Base-by-base conservation (phyloP, 148 eudicot genomes). In the Silene conica region DNA sequence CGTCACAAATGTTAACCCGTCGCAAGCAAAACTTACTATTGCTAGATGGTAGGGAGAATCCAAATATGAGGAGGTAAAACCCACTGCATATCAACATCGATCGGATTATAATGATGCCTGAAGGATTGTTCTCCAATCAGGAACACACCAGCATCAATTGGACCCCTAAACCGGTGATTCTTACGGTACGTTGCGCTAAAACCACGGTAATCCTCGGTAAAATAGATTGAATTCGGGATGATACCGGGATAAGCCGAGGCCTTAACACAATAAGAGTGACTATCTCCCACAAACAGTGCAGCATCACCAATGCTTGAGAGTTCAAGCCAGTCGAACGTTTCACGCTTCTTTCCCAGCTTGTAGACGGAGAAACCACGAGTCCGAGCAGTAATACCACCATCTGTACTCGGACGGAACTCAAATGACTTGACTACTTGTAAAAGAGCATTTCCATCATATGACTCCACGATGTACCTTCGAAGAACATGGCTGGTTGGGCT, bases 261-360 rank as follows among this genome's bases (percentile, higher is more conserved):
- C 18, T 23, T 76, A 0, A 76, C 73, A 59, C 9, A 68, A 4
- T 45, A 60, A 11, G 79, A 69, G 69, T 50, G 0, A 15, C 55
- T 70, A 13, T 76, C 79, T 18, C 79, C 79, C 18, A 76, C 18
- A 26, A 69, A 76, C 73, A 76, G 19, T 1, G 79, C 79, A 6
- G 50, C 68, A 8, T 28, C 69, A 14, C 20, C 21, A 19, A 69
- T 69, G 52, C 19, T 20, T 1, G 6, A 6, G n/a, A 70, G 21
- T 13, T 11, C 10, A 5, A 68, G 6, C 78, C 78, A 76, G 5
- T 12, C 58, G 3, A 45, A 19, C 5, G 2, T 1, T 26, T 11
- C 19, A 45, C 1, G 5, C 57, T 3, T 4, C 1, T 0, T 0
- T 11, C 6, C 23, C 10, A 69, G 50, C 74, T 61, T 45, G 46